phyloP scores from a whole-genome alignment of 371 early-diverging fungal species.

The Neoconidiobolus thromboides region DNA sequence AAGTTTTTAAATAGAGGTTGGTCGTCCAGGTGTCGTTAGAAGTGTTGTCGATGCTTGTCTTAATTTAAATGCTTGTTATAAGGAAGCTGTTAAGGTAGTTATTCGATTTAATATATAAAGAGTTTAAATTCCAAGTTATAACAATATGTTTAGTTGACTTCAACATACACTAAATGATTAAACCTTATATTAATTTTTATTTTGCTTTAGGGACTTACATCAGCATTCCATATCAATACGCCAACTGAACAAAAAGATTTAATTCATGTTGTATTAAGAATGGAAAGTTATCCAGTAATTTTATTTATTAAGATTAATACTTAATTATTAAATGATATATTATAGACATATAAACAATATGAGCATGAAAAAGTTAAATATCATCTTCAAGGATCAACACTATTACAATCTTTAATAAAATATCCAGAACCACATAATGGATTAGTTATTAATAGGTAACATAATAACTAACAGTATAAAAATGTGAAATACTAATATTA shows the following conservation, averaged over 20 bases:
- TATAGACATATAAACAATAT: conserved; percentile 9
- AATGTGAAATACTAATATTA: not conserved
- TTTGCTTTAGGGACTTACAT: not conserved
- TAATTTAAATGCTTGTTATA: conserved; percentile 28
- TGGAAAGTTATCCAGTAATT: conserved; percentile 18
- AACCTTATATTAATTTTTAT: conserved; percentile 14
- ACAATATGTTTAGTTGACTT: no score
- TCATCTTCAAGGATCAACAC: conserved; percentile 50
- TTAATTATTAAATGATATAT: conserved; percentile 9
- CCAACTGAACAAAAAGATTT: conserved; percentile 29
- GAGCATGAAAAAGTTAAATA: conserved; percentile 18
- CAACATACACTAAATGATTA: no score
- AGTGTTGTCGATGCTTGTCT: conserved; percentile 44
- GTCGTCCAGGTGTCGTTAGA: conserved; percentile 38
- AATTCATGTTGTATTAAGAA: conserved; percentile 25
- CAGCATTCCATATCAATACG: conserved; percentile 26
- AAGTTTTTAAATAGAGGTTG: conserved; percentile 6
- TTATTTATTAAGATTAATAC: conserved; percentile 14
- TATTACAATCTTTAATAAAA: conserved; percentile 43
- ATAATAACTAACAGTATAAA: not conserved
- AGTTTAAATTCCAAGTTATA: no score
- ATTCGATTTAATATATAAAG: no score
- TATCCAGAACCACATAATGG: conserved; percentile 39
- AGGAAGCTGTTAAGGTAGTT: conserved; percentile 27
- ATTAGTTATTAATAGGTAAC: conserved; percentile 33